A percentile compares a stretch with the other conserved stretches of the same genome.
Conservation (phyloP, 306 rosid genomes). For the Prinsepia uniflora region DNA sequence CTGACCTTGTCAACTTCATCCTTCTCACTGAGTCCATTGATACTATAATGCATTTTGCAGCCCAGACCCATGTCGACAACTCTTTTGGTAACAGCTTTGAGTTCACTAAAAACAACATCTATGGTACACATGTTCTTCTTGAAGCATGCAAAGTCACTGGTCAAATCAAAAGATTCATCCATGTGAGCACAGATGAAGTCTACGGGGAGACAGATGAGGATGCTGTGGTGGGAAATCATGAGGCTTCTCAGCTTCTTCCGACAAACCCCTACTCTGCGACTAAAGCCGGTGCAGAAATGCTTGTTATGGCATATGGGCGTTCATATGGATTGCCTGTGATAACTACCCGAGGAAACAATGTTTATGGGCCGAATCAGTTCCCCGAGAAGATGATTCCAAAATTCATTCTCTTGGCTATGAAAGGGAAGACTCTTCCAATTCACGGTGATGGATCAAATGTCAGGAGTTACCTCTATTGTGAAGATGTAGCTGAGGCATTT, state of each 20-base stretch:
- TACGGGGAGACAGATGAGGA: slow-evolving; percentile 62
- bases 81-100: slow-evolving; percentile 62
- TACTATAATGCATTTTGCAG: slow-evolving; percentile 68
- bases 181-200: slow-evolving; percentile 61
- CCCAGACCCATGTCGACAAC: slow-evolving; percentile 61
- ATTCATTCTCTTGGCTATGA: slow-evolving; percentile 54
- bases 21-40: slow-evolving; percentile 48
- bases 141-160: slow-evolving; percentile 57
- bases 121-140: slow-evolving; percentile 60
- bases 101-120: slow-evolving; percentile 55
- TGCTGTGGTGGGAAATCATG: slow-evolving; percentile 56
- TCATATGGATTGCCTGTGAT: slow-evolving; percentile 57
- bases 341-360: slow-evolving; percentile 59
- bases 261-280: slow-evolving; percentile 62
- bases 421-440: slow-evolving; percentile 50
- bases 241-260: slow-evolving; percentile 64
- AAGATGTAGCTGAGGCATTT: slow-evolving; percentile 65
- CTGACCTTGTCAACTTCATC: slow-evolving; percentile 53
- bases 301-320: slow-evolving; percentile 59
- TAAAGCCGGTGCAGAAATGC: slow-evolving; percentile 66
- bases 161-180: slow-evolving; percentile 51
- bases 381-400: slow-evolving; percentile 64
- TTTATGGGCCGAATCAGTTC: slow-evolving; percentile 55
- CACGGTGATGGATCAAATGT: slow-evolving; percentile 66
- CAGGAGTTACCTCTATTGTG: slow-evolving; percentile 55